Conservation (phyloP, 2,329 filamentous ascomycete species). For the Thermothelomyces thermophilus region DNA sequence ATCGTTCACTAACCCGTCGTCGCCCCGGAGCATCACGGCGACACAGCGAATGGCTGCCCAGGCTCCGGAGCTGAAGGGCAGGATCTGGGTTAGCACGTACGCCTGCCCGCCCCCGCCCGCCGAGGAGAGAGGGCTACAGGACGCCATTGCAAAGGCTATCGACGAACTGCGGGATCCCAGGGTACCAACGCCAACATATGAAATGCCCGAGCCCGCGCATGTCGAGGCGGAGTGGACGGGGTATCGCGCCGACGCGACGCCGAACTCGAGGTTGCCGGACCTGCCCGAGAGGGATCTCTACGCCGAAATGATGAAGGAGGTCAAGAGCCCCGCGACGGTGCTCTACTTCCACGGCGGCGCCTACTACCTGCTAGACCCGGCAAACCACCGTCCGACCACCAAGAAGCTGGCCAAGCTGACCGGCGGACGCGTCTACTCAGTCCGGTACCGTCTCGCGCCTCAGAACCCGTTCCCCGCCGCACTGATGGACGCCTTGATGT, state of each 20-base stretch:
- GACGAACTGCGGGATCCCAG: constrained; percentile 42
- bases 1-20: constrained; percentile 46
- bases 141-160: constrained; percentile 53
- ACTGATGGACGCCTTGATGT: constrained; percentile 63
- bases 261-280: constrained; percentile 43
- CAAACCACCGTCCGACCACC: constrained; percentile 53
- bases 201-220: constrained; percentile 45
- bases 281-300: constrained; percentile 61
- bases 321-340: constrained; percentile 54
- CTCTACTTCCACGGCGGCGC: constrained; percentile 74
- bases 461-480: constrained; percentile 69
- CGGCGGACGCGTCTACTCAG: constrained; percentile 61
- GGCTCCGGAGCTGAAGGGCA: constrained; percentile 66
- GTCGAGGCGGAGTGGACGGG: constrained; percentile 74
- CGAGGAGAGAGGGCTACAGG: constrained; percentile 42
- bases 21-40: constrained; percentile 48
- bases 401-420: constrained; percentile 59
- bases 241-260: constrained; percentile 50
- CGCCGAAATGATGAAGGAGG: constrained; percentile 59
- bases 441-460: constrained; percentile 69
- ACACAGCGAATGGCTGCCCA: constrained; percentile 57
- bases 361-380: constrained; percentile 65
- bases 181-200: constrained; percentile 26
- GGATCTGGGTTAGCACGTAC: constrained; percentile 73
- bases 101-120: constrained; percentile 53